phyloP scores from a whole-genome alignment of 345 rosid species.

The Syzygium jambos region DNA sequence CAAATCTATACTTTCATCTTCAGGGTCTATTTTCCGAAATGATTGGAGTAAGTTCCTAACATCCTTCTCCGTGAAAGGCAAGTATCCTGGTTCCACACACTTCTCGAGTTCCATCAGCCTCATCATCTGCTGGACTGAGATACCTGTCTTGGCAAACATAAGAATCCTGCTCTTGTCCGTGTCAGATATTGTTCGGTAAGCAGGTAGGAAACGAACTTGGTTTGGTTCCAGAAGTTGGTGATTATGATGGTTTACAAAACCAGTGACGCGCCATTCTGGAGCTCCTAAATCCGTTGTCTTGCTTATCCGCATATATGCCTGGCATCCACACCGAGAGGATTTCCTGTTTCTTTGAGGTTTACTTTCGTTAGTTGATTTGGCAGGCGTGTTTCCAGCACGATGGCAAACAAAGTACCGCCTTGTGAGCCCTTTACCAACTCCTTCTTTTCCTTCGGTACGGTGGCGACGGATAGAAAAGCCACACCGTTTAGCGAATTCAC shows the following conservation, averaged over 20 bases:
- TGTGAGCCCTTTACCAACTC: slow-evolving; percentile 90
- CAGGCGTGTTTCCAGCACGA: slow-evolving; percentile 96
- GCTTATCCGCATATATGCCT: slow-evolving; percentile 81
- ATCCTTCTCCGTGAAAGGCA: slow-evolving; percentile 94
- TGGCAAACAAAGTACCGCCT: slow-evolving; percentile 97
- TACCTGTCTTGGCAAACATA: slow-evolving; percentile 97
- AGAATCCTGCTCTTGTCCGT: slow-evolving; percentile 82
- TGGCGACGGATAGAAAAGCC: slow-evolving; percentile 95
- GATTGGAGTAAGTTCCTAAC: slow-evolving; percentile 96
- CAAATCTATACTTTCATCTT: slow-evolving; percentile 84
- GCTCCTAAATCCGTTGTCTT: slow-evolving; percentile 63
- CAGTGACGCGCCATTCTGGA: slow-evolving; percentile 92
- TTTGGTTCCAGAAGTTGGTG: slow-evolving; percentile 85
- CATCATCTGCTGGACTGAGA: slow-evolving; percentile 98
- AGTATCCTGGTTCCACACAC: slow-evolving; percentile 90
- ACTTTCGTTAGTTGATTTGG: slow-evolving; percentile 48
- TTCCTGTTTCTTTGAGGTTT: slow-evolving; percentile 89
- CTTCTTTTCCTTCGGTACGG: slow-evolving; percentile 96
- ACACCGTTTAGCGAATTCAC: slow-evolving; percentile 74
- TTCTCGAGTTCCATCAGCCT: slow-evolving; percentile 97
- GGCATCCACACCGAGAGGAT: slow-evolving; percentile 94
- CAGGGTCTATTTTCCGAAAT: slow-evolving; percentile 70
- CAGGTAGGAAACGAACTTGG: slow-evolving; percentile 97
- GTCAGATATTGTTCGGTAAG: slow-evolving; percentile 85
- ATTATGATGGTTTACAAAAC: slow-evolving; percentile 82